A percentile compares a stretch with the other conserved stretches of the same genome.
Conservation (phyloP, 2,329 filamentous ascomycete species). For the Chrysosphaeria jannelii region DNA sequence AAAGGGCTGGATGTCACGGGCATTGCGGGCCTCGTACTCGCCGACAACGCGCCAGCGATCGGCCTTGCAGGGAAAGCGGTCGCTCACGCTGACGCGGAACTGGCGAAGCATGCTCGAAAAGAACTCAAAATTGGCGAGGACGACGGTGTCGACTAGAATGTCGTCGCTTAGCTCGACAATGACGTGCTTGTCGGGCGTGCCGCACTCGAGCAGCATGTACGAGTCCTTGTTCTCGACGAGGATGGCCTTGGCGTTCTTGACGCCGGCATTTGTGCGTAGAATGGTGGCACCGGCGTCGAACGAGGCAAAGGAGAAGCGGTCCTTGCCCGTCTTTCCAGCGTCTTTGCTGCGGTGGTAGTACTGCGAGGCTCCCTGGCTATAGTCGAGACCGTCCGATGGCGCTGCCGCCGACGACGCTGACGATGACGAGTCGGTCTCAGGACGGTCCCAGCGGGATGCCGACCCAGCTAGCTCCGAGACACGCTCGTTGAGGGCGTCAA, state of each 20-base stretch:
- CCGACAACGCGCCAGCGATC: slow-evolving; percentile 81
- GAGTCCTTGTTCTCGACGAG: slow-evolving; percentile 93
- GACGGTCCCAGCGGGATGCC: slow-evolving; percentile 3
- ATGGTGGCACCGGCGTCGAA: slow-evolving; percentile 91
- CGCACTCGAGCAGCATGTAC: slow-evolving; percentile 89
- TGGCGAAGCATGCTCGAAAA: slow-evolving; percentile 90
- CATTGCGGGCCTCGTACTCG: slow-evolving; percentile 72
- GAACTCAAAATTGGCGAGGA: slow-evolving; percentile 97
- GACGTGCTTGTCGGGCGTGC: slow-evolving; percentile 64
- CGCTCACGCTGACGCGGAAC: slow-evolving; percentile 76
- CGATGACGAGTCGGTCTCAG: slow-evolving; percentile 2
- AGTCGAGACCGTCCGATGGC: not conserved
- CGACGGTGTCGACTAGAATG: slow-evolving; percentile 69
- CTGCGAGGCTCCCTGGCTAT: slow-evolving; percentile 15
- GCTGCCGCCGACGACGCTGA: not conserved
- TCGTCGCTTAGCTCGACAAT: slow-evolving; percentile 81
- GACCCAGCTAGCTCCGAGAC: slow-evolving; percentile 13
- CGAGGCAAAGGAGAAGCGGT: slow-evolving; percentile 88
- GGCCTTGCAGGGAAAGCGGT: slow-evolving; percentile 72
- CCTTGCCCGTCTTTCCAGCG: slow-evolving; percentile 90
- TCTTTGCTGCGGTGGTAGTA: slow-evolving; percentile 41
- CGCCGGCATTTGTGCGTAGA: slow-evolving; percentile 61
- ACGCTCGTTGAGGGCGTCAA: slow-evolving; percentile 16
- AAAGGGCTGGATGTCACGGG: slow-evolving; percentile 80
- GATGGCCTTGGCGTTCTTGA: slow-evolving; percentile 67